Evolutionary conservation across 2,329 filamentous ascomycete species (phyloP), one percentile per base, ranked within the genome.

Genomic region (Aspergillus sp.): DNA sequence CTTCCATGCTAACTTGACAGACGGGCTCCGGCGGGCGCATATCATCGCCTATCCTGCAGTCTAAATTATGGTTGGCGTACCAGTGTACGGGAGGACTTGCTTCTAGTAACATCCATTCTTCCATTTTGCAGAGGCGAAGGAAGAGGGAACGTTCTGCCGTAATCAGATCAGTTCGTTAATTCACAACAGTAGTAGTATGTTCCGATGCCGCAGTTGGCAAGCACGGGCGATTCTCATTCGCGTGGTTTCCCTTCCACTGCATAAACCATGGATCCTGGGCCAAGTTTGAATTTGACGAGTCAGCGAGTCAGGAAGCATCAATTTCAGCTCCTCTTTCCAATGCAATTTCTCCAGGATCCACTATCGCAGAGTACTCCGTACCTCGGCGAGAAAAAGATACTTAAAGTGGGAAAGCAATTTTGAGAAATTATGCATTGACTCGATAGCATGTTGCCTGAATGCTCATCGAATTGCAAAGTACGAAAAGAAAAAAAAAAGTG

Each of bases 11-110:
- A 43, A 41, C 53, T 41, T 55, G 55, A 23, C 51, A 58, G 51
- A 52, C 45, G 38, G 47, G 47, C 47, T 32, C 51, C 32, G 51
- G 51, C 56, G 61, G 63, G 57, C 38, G 53, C 61, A 63, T 59
- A 60, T 62, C 60, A 57, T 59, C 49, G 38, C 28, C 38, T 28
- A 43, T 49, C 47, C 19, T 49, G 55, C 25, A 43, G 21, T 23
- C 19, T 36, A 6, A 50, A n/a, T 23, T 30, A 56, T 30, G 17
- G 54, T 15, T 9, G n/a, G 25, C 23, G 17, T 19, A 28, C n/a
- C 28, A n/a, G 13, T 30, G 4, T n/a, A 8, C 7, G 25, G 21
- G 21, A 21, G 21, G 25, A 28, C 2, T 28, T 28, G 15, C 47
- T 28, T 32, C 25, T 9, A 25, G 28, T 30, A 30, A 12, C 47